Conservation (phyloP, 2,329 filamentous ascomycete species). For the Pyrenophora tritici-repentis region DNA sequence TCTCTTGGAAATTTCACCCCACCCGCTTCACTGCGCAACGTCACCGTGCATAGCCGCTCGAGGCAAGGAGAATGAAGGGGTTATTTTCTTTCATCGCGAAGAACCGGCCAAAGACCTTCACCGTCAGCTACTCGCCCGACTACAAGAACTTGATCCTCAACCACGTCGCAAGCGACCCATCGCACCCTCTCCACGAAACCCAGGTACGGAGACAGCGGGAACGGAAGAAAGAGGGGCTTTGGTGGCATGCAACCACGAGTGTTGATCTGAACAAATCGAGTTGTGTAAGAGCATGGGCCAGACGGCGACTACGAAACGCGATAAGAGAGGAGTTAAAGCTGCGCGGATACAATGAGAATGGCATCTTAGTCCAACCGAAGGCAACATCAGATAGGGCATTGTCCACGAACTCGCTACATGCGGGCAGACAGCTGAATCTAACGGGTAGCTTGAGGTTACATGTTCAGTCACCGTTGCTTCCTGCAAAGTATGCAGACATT, state of each 20-base stretch:
- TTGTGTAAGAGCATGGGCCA: slow-evolving; percentile 40
- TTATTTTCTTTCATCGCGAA: slow-evolving; percentile 17
- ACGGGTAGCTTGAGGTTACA: slow-evolving; percentile 37
- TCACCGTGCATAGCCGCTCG: slow-evolving; percentile 10
- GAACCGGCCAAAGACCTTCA: slow-evolving; percentile 24
- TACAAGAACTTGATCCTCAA: slow-evolving; percentile 34
- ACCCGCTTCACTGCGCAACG: neutral
- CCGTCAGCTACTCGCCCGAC: slow-evolving; percentile 25
- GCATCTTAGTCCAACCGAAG: slow-evolving; percentile 21
- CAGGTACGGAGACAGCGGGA: slow-evolving; percentile 23
- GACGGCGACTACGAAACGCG: slow-evolving; percentile 37
- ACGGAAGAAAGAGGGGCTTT: slow-evolving; percentile 35
- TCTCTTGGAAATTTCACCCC: neutral
- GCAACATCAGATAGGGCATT: slow-evolving; percentile 2
- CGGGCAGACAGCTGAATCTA: slow-evolving; percentile 16
- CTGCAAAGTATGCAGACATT: slow-evolving; percentile 36
- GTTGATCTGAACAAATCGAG: slow-evolving; percentile 35
- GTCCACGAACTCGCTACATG: slow-evolving; percentile 5
- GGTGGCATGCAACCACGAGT: slow-evolving; percentile 39
- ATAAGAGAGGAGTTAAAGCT: slow-evolving; percentile 36
- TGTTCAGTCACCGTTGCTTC: slow-evolving; percentile 24
- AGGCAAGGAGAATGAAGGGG: slow-evolving; percentile 19
- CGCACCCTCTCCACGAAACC: slow-evolving; percentile 34
- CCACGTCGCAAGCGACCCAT: slow-evolving; percentile 24
- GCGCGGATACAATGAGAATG: slow-evolving; percentile 36